Conservation (phyloP, 1,139 yeast species). For the Saccharomyces hybrid region DNA sequence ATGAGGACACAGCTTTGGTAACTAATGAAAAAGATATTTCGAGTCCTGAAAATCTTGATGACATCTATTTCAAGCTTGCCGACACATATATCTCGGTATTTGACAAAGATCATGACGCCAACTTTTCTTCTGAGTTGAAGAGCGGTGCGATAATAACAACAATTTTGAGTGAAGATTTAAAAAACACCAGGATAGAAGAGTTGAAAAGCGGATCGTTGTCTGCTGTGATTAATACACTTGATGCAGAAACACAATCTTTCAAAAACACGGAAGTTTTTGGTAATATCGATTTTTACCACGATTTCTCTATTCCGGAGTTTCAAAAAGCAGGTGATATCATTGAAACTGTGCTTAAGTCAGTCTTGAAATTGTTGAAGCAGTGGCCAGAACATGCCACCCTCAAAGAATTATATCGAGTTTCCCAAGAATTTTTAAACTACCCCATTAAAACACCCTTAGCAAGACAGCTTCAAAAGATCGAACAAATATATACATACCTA, state of each 20-base stretch:
- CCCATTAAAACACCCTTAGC: conserved; percentile 70
- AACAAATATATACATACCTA: conserved; percentile 73
- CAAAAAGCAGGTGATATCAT: conserved; percentile 49
- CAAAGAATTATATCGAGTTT: conserved; percentile 56
- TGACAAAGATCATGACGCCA: conserved; percentile 13
- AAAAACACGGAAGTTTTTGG: conserved; percentile 13
- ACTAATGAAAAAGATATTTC: conserved; percentile 30
- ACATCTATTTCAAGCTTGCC: conserved; percentile 33
- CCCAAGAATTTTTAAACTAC: conserved; percentile 56
- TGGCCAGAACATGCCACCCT: conserved; percentile 98
- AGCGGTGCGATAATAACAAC: conserved; percentile 39
- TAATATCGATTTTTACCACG: conserved; percentile 58
- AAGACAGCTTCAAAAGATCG: conserved; percentile 69
- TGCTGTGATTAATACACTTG: conserved; percentile 38
- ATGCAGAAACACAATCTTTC: conserved; percentile 29
- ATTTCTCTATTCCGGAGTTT: conserved; percentile 55
- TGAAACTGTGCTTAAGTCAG: conserved; percentile 41
- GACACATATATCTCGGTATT: conserved; percentile 34
- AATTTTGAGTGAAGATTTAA: conserved; percentile 22
- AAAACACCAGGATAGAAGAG: conserved; percentile 24
- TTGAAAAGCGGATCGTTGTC: conserved; percentile 37
- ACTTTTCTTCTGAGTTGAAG: conserved; percentile 32
- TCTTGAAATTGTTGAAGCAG: conserved; percentile 44
- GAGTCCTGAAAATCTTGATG: conserved; percentile 29
- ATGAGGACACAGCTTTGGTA: conserved; percentile 48